Percentiles rank a stretch among this genome's conserved stretches.
phyloP scores from a whole-genome alignment of 495 filamentous ascomycete species.

The Hypoxylon fuscum region DNA sequence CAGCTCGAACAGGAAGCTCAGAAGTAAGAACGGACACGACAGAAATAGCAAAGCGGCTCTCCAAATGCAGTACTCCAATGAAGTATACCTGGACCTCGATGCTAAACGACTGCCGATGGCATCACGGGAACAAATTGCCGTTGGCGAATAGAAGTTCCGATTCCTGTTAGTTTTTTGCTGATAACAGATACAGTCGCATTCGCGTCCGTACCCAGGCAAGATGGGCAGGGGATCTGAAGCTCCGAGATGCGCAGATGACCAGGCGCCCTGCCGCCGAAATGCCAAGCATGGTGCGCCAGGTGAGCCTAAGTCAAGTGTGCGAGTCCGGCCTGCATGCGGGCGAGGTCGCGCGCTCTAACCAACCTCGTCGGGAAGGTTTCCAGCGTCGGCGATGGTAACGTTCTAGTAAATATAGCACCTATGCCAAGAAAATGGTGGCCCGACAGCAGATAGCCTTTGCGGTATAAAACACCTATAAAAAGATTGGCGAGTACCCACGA shows the following conservation, averaged over 20 bases:
- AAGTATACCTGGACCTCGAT: constrained; percentile 10
- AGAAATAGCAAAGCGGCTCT: constrained; percentile 33
- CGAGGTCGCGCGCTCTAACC: constrained; percentile 9
- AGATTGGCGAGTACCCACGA: constrained; percentile 11
- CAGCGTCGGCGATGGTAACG: constrained; percentile 15
- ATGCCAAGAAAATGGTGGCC: constrained; percentile 18
- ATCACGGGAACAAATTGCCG: constrained; percentile 34
- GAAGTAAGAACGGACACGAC: constrained; percentile 18
- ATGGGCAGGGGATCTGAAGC: constrained; percentile 33
- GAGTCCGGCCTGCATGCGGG: constrained; percentile 5
- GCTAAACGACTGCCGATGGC: constrained; percentile 31
- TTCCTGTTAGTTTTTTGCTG: constrained; percentile 23
- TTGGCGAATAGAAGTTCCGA: constrained; percentile 30
- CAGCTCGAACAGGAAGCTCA: constrained; percentile 40
- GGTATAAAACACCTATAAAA: constrained; percentile 24
- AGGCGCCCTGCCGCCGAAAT: constrained; percentile 22
- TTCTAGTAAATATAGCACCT: constrained; percentile 18
- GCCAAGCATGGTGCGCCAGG: constrained; percentile 31
- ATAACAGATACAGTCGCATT: constrained; percentile 39
- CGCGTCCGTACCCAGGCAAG: constrained; percentile 27
- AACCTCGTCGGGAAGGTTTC: constrained; percentile 11
- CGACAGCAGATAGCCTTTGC: constrained; percentile 1
- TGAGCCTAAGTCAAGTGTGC: constrained; percentile 8
- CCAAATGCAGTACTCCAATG: constrained; percentile 30
- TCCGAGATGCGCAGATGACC: constrained; percentile 36